phyloP scores from a whole-genome alignment of 2,329 filamentous ascomycete species.

The Penicillium sp. region DNA sequence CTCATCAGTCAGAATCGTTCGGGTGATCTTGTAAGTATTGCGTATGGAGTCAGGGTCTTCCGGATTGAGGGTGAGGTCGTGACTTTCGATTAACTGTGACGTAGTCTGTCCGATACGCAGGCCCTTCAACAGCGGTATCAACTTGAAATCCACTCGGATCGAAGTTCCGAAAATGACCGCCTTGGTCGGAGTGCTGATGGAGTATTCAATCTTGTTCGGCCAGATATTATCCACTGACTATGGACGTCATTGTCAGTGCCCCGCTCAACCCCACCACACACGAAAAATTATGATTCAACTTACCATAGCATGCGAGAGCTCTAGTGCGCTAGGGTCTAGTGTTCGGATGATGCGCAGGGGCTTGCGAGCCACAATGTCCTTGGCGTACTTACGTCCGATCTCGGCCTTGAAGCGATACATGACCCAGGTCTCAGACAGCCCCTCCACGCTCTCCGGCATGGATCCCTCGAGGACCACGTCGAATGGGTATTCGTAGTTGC shows the following conservation, averaged over 20 bases:
- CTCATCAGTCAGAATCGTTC: slow-evolving; percentile 67
- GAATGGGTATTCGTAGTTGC: slow-evolving; percentile 84
- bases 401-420: slow-evolving; percentile 91
- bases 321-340: slow-evolving; percentile 71
- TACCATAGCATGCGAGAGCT: slow-evolving; percentile 82
- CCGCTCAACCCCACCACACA: not conserved
- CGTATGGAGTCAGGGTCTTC: slow-evolving; percentile 43
- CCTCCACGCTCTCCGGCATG: slow-evolving; percentile 84
- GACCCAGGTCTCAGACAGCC: slow-evolving; percentile 79
- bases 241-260: slow-evolving; percentile 16
- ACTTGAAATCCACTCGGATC: slow-evolving; percentile 79
- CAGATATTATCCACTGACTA: slow-evolving; percentile 89
- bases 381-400: slow-evolving; percentile 84
- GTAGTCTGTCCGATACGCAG: slow-evolving; percentile 80
- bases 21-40: slow-evolving; percentile 60
- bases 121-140: slow-evolving; percentile 86
- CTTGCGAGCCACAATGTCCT: slow-evolving; percentile 80
- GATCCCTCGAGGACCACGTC: slow-evolving; percentile 69
- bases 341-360: slow-evolving; percentile 76
- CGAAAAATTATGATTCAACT: slow-evolving; percentile 19
- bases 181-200: slow-evolving; percentile 88
- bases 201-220: slow-evolving; percentile 97
- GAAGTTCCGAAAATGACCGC: slow-evolving; percentile 91
- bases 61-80: slow-evolving; percentile 62
- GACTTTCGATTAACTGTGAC: slow-evolving; percentile 75